Evolutionary conservation across 2,329 filamentous ascomycete genomes (phyloP).

Genomic region (Beauveria medogensis): DNA sequence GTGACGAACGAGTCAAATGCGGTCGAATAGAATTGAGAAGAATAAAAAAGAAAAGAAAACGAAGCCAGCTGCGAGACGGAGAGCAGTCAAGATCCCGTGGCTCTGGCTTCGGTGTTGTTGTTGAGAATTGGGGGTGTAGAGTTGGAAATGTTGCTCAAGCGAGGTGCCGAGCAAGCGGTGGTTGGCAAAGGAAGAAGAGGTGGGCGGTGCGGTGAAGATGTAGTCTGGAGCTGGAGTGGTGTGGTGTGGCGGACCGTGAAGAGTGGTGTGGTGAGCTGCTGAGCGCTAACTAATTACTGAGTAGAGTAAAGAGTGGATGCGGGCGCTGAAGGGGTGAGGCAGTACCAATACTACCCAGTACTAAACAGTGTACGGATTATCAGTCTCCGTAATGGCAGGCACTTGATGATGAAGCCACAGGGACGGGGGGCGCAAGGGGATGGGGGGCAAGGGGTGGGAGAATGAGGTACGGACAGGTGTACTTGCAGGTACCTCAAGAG

Average conservation of each 20-base stretch:
- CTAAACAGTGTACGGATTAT: no score
- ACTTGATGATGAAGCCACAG: neutral
- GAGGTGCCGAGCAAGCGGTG: slow-evolving; percentile 11
- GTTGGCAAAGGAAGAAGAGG: slow-evolving; percentile 7
- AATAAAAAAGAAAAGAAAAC: neutral
- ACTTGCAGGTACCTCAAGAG: neutral
- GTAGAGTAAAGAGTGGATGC: no score
- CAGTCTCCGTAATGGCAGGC: neutral
- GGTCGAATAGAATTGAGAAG: neutral
- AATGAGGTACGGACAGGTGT: neutral
- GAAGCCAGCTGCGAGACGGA: slow-evolving; percentile 3
- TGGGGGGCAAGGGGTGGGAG: no score
- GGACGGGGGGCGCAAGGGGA: no score
- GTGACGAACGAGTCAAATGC: neutral
- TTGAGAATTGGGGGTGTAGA: neutral
- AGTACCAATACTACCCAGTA: no score
- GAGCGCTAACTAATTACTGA: no score
- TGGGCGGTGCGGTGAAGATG: slow-evolving; percentile 11
- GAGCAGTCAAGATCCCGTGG: slow-evolving; percentile 6
- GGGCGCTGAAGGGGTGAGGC: no score
- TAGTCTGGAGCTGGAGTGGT: slow-evolving; percentile 2
- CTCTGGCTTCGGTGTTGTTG: slow-evolving; percentile 2
- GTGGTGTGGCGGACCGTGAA: neutral
- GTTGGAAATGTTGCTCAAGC: slow-evolving; percentile 3
- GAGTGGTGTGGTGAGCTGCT: neutral